These are phyloP conservation scores for Sporothrix globosa DNA, from an alignment of 2,329 filamentous ascomycete species.

Conservation along the genomic window DNA sequence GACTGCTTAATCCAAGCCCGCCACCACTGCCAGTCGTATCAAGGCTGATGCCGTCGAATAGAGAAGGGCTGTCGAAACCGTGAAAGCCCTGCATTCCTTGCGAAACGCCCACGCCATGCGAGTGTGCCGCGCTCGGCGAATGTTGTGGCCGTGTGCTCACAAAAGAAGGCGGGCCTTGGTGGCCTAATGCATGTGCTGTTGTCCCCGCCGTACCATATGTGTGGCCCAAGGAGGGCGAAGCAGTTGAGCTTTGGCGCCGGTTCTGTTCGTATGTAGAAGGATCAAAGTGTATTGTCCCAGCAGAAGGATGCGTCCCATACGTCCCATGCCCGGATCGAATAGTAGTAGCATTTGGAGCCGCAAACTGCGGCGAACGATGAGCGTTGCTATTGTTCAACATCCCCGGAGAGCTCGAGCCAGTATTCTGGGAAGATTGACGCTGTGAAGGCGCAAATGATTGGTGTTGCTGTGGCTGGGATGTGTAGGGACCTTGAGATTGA, in stretches of 20 bases:
- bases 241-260: conserved; percentile 31
- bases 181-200: conserved; percentile 26
- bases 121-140: conserved; percentile 32
- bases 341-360: conserved; percentile 6
- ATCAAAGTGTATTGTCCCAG: conserved; percentile 32
- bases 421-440: conserved; percentile 38
- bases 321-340: conserved; percentile 20
- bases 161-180: conserved; percentile 36
- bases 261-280: conserved; percentile 33
- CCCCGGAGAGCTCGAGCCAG: conserved; percentile 32
- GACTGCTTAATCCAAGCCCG: conserved; percentile 37
- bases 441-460: conserved; percentile 38
- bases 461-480: conserved; percentile 29
- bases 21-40: conserved; percentile 39
- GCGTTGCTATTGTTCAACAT: conserved; percentile 28
- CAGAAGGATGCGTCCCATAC: conserved; percentile 25
- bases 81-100: conserved; percentile 37
- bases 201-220: conserved; percentile 30
- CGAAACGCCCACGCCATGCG: conserved; percentile 25
- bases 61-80: conserved; percentile 35
- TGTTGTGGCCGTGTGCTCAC: conserved; percentile 35
- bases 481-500: conserved; percentile 25
- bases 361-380: conserved; percentile 36
- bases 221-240: conserved; percentile 33
- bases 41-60: conserved; percentile 41